A percentile compares a stretch with the other conserved stretches of the same genome.
phyloP scores from a whole-genome alignment of 352 stramenopile genomes.

The Saprolegnia diclina region DNA sequence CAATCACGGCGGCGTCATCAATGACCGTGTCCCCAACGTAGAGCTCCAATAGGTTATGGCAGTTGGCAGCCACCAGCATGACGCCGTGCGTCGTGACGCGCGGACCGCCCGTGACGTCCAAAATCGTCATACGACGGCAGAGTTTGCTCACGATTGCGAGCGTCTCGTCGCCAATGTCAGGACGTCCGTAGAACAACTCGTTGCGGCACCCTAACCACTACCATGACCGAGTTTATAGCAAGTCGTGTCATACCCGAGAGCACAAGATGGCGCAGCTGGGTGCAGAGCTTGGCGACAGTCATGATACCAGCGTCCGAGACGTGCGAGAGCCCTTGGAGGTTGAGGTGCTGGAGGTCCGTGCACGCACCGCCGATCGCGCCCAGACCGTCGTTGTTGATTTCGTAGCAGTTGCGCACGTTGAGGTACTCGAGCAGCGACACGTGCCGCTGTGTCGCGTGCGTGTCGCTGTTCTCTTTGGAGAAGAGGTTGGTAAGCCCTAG shows the following conservation, averaged over 20 bases:
- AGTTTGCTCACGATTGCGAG: conserved; percentile 56
- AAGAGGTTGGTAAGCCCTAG: background rate
- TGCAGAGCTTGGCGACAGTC: conserved; percentile 45
- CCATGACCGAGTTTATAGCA: background rate
- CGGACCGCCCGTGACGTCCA: conserved; percentile 46
- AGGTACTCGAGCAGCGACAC: conserved; percentile 31
- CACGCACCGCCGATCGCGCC: conserved; percentile 34
- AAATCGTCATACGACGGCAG: conserved; percentile 34
- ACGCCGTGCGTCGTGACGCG: conserved; percentile 47
- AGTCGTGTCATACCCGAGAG: conserved; percentile 48
- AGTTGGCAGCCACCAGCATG: conserved; percentile 28
- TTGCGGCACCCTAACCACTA: conserved; percentile 14
- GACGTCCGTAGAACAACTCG: conserved; percentile 16
- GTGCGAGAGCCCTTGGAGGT: conserved; percentile 48
- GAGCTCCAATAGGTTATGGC: conserved; percentile 29
- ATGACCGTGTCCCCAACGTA: conserved; percentile 51
- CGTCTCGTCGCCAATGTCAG: conserved; percentile 31
- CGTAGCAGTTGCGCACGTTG: conserved; percentile 52
- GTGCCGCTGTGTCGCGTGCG: background rate
- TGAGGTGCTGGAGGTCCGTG: conserved; percentile 40
- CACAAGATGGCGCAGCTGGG: conserved; percentile 37
- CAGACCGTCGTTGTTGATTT: conserved; percentile 45
- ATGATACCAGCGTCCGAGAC: conserved; percentile 51
- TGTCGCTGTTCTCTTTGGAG: background rate
- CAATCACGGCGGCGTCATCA: conserved; percentile 52